Evolutionary conservation across 2,329 filamentous ascomycete species (phyloP).

Genomic region (Cladosporium sp.): DNA sequence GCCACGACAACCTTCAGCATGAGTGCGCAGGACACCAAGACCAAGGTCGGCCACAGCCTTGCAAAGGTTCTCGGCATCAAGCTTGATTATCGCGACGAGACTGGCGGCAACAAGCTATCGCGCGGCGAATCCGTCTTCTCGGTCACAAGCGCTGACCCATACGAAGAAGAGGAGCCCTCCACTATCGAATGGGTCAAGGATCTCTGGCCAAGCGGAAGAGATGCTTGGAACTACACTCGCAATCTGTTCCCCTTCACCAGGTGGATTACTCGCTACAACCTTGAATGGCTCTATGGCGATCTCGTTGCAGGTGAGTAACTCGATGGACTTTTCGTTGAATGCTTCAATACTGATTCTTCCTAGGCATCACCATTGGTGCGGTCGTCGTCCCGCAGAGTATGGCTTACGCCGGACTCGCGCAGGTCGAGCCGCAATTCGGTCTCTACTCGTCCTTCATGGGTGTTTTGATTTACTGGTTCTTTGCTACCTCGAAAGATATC

Average conservation of each 20-base stretch:
- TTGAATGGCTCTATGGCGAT: constrained; percentile 84
- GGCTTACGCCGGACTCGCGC: constrained; percentile 84
- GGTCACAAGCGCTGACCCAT: constrained; percentile 65
- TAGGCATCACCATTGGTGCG: constrained; percentile 65
- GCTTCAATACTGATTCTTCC: background rate
- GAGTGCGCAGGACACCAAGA: constrained; percentile 30
- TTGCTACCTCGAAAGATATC: constrained; percentile 97
- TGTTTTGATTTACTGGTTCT: constrained; percentile 93
- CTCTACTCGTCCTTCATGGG: constrained; percentile 96
- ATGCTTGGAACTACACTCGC: constrained; percentile 57
- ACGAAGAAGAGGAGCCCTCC: constrained; percentile 77
- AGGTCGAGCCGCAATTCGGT: constrained; percentile 75
- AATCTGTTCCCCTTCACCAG: constrained; percentile 79
- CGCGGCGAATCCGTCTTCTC: constrained; percentile 78
- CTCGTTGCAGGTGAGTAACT: constrained; percentile 68
- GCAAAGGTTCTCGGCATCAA: constrained; percentile 82
- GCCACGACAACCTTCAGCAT: constrained; percentile 18
- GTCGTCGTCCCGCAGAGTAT: constrained; percentile 95
- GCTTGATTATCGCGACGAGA: constrained; percentile 61
- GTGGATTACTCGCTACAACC: constrained; percentile 89
- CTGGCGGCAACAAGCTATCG: constrained; percentile 53
- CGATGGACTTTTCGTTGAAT: too few relatives aligned
- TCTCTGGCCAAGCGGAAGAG: constrained; percentile 54
- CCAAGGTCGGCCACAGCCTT: constrained; percentile 64
- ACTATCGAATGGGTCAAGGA: constrained; percentile 66